Base-by-base conservation (phyloP, 1,284 basidiomycete species). In the Serendipita sp. region DNA sequence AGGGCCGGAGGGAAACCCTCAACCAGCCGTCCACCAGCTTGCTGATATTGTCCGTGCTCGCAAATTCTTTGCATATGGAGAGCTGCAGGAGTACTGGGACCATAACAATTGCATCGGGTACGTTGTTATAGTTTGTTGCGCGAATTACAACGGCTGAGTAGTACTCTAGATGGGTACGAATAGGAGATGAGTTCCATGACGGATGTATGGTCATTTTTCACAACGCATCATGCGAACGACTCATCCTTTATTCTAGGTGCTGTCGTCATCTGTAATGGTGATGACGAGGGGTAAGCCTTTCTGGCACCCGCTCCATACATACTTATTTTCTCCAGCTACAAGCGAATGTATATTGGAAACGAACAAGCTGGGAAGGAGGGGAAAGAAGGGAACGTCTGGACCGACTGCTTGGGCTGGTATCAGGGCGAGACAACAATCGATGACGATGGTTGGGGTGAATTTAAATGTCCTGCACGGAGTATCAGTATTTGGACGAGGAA, bases 361-460 rank as follows among this genome's bases (percentile, higher is more conserved):
- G 75, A 78, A 45, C 79, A 78, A 67, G 75, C 75, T 2, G 78
- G 78, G 13, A 78, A 81, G 70, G 22, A 74, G 69, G 75, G 78
- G 47, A 79, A 78, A 67, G 75, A 74, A 2, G 78, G 78, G 13
- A 78, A 81, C 70, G 74, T 72, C 41, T 82, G 79, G 79, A 78
- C 78, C 1, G 81, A 82, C 67, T 67, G 78, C 22, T 71, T 82
- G 26, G 80, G 80, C 6, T 82, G 80, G 81, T 71, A 74, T 63
- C 69, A 76, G 60, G 79, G 76, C 55, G 78, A 79, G 67, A 73
- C 81, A 61, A 73, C 70, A 22, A 78, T 82, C 49, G 78, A 74
- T 34, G 77, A 81, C 35, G 79, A 82, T 65, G 80, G 79, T 1
- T 80, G 77, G 76, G 79, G 75, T 5, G 76, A 78, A 62, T 80